A percentile compares a stretch with the other conserved stretches of the same genome.
phyloP scores from a whole-genome alignment of 2,329 filamentous ascomycete genomes.

The Fusarium protoensiforme region DNA sequence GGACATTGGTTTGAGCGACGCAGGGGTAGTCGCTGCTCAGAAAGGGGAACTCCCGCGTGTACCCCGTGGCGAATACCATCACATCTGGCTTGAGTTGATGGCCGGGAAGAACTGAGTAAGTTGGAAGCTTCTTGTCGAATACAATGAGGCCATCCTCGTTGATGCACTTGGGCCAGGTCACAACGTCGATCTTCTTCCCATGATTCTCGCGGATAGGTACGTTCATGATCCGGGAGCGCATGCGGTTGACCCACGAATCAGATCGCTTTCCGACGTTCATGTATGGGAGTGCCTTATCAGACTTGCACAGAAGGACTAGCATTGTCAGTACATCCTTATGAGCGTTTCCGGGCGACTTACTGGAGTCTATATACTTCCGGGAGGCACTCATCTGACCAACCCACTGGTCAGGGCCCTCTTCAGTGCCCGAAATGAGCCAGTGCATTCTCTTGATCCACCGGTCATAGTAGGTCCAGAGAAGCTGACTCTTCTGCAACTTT shows the following conservation, averaged over 20 bases:
- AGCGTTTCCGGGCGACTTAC: constrained; percentile 33
- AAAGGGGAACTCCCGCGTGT: constrained; percentile 55
- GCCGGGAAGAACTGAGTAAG: constrained; percentile 41
- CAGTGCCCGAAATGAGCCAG: constrained; percentile 57
- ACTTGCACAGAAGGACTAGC: constrained; percentile 58
- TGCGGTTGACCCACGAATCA: constrained; percentile 45
- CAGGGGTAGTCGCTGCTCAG: constrained; percentile 53
- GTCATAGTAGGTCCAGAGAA: constrained; percentile 60
- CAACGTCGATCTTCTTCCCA: constrained; percentile 55
- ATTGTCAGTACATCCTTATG: background rate
- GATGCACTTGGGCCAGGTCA: constrained; percentile 55
- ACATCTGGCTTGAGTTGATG: constrained; percentile 53
- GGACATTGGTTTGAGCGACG: constrained; percentile 60
- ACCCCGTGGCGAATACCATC: constrained; percentile 60
- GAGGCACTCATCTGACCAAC: constrained; percentile 55
- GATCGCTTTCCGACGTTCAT: constrained; percentile 52
- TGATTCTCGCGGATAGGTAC: constrained; percentile 52
- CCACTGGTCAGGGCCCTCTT: constrained; percentile 60
- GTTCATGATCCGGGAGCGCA: constrained; percentile 53
- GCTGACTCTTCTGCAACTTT: constrained; percentile 52
- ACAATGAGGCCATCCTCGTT: constrained; percentile 49
- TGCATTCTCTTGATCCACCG: constrained; percentile 56
- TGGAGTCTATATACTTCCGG: constrained; percentile 50
- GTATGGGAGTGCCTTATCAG: constrained; percentile 56
- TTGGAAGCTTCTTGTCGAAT: constrained; percentile 47